Evolutionary conservation across 2,329 filamentous ascomycete genomes (phyloP), one percentile per base, ranked within the genome.

Genomic region (Teratosphaeria zuluensis): DNA sequence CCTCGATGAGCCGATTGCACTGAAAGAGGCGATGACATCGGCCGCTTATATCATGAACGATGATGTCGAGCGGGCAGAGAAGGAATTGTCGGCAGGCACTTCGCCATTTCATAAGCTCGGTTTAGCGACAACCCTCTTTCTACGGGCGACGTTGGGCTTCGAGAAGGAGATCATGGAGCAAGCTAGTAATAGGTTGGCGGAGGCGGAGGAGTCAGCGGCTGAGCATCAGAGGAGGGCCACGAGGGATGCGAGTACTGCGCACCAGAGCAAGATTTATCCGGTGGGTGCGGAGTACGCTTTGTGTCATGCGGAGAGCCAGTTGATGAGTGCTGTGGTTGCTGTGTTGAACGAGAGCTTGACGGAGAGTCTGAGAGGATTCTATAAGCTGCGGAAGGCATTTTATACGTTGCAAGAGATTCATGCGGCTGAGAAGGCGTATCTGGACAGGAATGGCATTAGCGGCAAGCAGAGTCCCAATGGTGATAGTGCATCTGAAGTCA

Each of bases 261-360:
- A 79, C 66, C 79, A 74, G 62, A 86, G 80, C 60, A 74, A 76
- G 54, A 85, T 95, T 28, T 96, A 96, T 67, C 85, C 88, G 0
- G 81, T 89, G 0, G 94, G 94, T 1, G 89, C 88, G 4, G 92
- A 99, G 75, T 97, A 89, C 71, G 84, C 89, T 1, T 78, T 97
- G 3, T 89, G 90, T 61, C 84, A 90, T 60, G 89, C 91, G 4
- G 86, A 96, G 76, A 84, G 90, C 1, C 90, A 96, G 73, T 80
- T 96, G 62, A 95, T 96, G 87, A 83, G 84, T 58, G 92, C 92
- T 0, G 87, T 99, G 1, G 85, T 96, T 0, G 90, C 85, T 0
- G 89, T 97, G 16, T 77, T 97, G 66, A 95, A 95, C 64, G 94
- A 97, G 76, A 96, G 89, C 70, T 75, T 97, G 66, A 92, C 92